A percentile compares a stretch with the other conserved stretches of the same genome.
Evolutionary conservation across 2,329 filamentous ascomycete genomes (phyloP).

Genomic region (Talaromyces rugulosus): DNA sequence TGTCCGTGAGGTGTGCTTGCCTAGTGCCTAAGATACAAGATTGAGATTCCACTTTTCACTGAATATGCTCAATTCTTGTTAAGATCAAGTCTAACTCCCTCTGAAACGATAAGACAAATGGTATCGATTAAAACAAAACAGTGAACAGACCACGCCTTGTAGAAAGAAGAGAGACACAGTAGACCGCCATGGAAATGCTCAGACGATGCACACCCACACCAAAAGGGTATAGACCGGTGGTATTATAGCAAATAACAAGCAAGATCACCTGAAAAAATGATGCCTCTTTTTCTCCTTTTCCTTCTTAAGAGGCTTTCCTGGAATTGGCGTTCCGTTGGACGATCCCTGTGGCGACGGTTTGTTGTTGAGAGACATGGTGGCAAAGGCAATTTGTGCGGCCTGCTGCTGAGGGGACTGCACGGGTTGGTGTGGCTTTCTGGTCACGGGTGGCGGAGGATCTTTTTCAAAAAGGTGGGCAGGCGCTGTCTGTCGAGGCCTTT

Average conservation of each 20-base stretch:
- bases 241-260: background rate
- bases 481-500: conserved; percentile 73
- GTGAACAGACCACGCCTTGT: conserved; percentile 4
- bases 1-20: background rate
- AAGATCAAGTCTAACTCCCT: background rate
- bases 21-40: background rate
- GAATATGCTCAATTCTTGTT: background rate
- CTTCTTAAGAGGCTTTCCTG: conserved; percentile 51
- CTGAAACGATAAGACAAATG: conserved; percentile 19
- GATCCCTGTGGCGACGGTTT: conserved; percentile 15
- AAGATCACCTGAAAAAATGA: conserved; percentile 47
- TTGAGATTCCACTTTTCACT: background rate
- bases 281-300: conserved; percentile 55
- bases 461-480: conserved; percentile 83
- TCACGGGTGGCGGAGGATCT: conserved; percentile 47
- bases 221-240: background rate
- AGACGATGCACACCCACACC: conserved; percentile 30
- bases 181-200: conserved; percentile 53
- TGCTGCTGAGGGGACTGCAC: background rate
- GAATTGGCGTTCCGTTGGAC: conserved; percentile 27
- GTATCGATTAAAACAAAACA: conserved; percentile 26
- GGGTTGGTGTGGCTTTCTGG: conserved; percentile 20
- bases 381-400: conserved; percentile 29
- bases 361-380: conserved; percentile 33
- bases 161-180: background rate